These are phyloP conservation scores for Vaccinium myrtillus DNA, from an alignment of 148 eudicot species.

Conservation along the genomic window DNA sequence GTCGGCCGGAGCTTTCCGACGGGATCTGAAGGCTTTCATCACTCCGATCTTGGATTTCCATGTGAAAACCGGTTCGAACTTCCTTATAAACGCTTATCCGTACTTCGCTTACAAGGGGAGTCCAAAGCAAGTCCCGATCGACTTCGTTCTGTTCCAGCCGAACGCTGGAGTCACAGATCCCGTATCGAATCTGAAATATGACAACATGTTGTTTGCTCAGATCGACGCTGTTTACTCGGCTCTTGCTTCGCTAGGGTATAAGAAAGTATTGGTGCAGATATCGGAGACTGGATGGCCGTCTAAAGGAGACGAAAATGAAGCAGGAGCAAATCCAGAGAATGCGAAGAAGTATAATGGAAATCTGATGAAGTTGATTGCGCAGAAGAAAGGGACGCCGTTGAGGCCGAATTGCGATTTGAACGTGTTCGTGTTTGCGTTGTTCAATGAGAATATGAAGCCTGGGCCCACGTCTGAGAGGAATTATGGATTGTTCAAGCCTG, in stretches of 20 bases:
- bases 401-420: constrained; percentile 53
- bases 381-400: constrained; percentile 62
- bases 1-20: no score
- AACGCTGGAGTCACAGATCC: constrained; percentile 48
- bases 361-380: constrained; percentile 44
- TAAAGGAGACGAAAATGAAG: constrained; percentile 69
- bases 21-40: no score
- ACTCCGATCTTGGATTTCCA: no score
- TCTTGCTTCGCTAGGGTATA: constrained; percentile 36
- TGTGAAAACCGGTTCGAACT: constrained; percentile 30
- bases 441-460: constrained; percentile 87
- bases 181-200: constrained; percentile 44
- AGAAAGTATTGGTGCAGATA: constrained; percentile 50
- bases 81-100: constrained; percentile 75
- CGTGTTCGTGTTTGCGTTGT: constrained; percentile 67
- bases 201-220: constrained; percentile 79
- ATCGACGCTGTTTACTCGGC: constrained; percentile 75
- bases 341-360: constrained; percentile 76
- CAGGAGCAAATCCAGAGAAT: constrained; percentile 68
- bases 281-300: constrained; percentile 97
- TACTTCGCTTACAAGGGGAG: constrained; percentile 66
- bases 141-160: constrained; percentile 57
- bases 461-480: constrained; percentile 86
- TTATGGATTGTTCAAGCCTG: constrained; percentile 80
- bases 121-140: constrained; percentile 56